Base-by-base conservation (phyloP, 2,329 filamentous ascomycete species). In the Cordyceps farinosa region DNA sequence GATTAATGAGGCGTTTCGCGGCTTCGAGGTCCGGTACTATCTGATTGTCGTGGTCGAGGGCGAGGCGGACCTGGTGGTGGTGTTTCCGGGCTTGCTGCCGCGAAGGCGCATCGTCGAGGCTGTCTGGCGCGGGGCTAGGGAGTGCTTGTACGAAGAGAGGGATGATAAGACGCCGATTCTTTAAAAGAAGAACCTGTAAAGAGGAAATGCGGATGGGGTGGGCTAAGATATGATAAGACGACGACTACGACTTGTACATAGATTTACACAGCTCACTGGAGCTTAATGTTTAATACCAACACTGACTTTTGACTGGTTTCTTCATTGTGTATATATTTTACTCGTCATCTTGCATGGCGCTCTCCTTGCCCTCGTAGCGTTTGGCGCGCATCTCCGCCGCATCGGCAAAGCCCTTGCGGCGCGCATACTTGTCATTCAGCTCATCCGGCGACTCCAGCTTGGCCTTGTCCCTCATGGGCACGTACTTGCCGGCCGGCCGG, bases 1-100 rank as follows among this genome's bases (percentile, higher is more conserved):
- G 61, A 90, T 99, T 57, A 92, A 97, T 74, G 95, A 99, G 79
- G 95, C 93, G 3, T 98, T 98, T 76, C 87, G 86, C 63, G 93
- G 93, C 0, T 96, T 97, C 71, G 91, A 93, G 77, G 92, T 98
- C 42, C 81, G 89, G 47, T 96, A 94, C 72, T 97, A 97, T 72
- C 79, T 99, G 9, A 87, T 91, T 5, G 90, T 98, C 36, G 89
- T 98, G 60, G 92, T 98, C 22, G 90, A 96, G 69, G 92, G 88
- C 2, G 94, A 98, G 76, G 85, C 89, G 61, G 89, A 95, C 67
- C 84, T 96, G 5, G 90, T 98, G 0, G 94, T 99, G n/a, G 92
- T 98, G 3, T 99, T 99, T 74, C 94, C 94, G 3, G 84, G 84
- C 63, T 76, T 97, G 67, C 73, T 97, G 66, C 95, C 95, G 0